Evolutionary conservation across 495 filamentous ascomycete species (phyloP), one percentile per base, ranked within the genome.

Genomic region (Podospora fimiseda): DNA sequence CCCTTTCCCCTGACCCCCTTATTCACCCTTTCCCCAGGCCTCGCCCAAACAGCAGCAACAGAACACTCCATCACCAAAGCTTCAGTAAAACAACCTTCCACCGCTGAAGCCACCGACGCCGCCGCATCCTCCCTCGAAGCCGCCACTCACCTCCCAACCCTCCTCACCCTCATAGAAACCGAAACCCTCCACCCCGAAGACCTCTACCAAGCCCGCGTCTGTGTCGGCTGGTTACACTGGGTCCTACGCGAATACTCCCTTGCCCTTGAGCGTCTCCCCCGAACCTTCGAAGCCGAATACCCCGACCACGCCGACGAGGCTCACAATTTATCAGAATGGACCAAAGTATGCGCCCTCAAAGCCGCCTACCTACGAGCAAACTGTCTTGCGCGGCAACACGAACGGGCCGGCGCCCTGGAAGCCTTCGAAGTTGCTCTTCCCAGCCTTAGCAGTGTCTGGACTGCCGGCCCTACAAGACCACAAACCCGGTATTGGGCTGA

Each of bases 141-240:
- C 2, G 71, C 77, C 7, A 67, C 76, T 37, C 73, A 77, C 27
- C 71, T 91, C 0, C 77, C 82, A 19, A 79, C 85, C 57, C 71
- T 89, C 46, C 68, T 87, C 41, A 74, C 81, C 44, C 88, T 81
- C 2, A 82, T 91, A 53, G 83, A 88, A 37, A 73, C 74, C 37
- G 81, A 81, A 45, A 71, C 74, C 7, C 68, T 69, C 0, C 67
- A 77, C 48, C 68, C 67, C 22, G 81, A 91, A 69, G 90, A 95
- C 63, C 74, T 78, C 40, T 86, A 90, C 45, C 87, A 93, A 65
- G 88, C 87, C 16, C 82, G 80, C 52, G 81, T 90, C 39, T 94
- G 89, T 65, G 60, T 91, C 21, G 90, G 81, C 48, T 92, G 88
- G 88, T 70, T 94, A 55, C 83, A 94, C 64, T 89, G 84, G 81